Evolutionary conservation across 2,329 filamentous ascomycete species (phyloP), one percentile per base, ranked within the genome.

Genomic region (Colletotrichum shisoi): DNA sequence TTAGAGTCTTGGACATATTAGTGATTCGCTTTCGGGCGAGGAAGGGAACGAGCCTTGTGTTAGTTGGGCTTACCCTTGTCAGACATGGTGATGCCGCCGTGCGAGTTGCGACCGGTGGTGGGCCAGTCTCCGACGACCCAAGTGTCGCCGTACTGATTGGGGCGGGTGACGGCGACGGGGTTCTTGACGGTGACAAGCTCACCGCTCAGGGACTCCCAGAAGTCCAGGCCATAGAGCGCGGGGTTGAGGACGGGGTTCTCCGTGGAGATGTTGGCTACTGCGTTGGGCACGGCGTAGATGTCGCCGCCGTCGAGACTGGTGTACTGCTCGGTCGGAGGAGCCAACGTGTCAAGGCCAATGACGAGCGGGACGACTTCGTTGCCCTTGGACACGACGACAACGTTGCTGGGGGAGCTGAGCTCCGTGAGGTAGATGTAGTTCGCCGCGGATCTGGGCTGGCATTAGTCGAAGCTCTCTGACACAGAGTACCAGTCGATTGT

Each of bases 201-300:
- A 34, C 89, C 90, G 61, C 80, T 81, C 65, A 92, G 77, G 69
- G 85, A 88, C 81, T 92, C 87, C 90, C 89, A 92, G 73, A 91
- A 92, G 75, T 92, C 90, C 37, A 92, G 79, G 2, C 89, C 90
- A 72, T 88, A 92, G 48, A 79, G 77, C 24, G 79, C 77, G 2
- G 89, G 89, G 68, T 89, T 75, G 45, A 92, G 81, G 15, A 79
- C 78, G 0, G 89, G 89, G 74, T 92, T 91, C 40, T 74, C 79
- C 6, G 75, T 78, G 2, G 87, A 89, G 45, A 92, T 73, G 70
- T 83, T 82, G 69, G 79, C 84, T 45, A 79, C 79, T 68, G 86
- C 89, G 73, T 90, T 90, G 12, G 90, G 89, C 4, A 90, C 78
- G 1, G 78, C 84, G 69, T 90, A 90, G 44, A 91, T 79, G 74